phyloP scores from a whole-genome alignment of 306 rosid species.

The Sophora flavescens region DNA sequence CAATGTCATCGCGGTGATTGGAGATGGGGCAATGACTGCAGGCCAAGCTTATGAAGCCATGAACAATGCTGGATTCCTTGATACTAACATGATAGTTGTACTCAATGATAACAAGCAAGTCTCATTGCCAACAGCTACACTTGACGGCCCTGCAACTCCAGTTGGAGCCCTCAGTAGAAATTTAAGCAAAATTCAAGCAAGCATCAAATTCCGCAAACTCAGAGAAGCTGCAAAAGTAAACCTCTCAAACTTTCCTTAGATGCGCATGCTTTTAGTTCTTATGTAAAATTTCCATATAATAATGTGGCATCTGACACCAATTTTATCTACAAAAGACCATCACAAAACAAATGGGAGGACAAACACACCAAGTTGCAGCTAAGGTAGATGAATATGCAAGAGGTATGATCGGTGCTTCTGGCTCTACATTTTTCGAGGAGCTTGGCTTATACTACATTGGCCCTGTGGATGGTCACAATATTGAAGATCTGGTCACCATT shows the following conservation, averaged over 20 bases:
- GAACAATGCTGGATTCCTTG: conserved; percentile 86
- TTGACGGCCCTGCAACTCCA: conserved; percentile 84
- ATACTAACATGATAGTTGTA: conserved; percentile 65
- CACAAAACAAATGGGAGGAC: conserved; percentile 74
- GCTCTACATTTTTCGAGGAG: conserved; percentile 79
- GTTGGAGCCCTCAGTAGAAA: conserved; percentile 80
- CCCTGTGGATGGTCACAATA: conserved; percentile 80
- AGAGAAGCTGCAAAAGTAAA: conserved; percentile 82
- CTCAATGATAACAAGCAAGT: conserved; percentile 86
- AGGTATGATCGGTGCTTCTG: conserved; percentile 70
- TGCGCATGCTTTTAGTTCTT: conserved; percentile 19
- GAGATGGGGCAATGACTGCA: conserved; percentile 88
- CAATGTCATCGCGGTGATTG: conserved; percentile 73
- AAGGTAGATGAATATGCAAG: conserved; percentile 81
- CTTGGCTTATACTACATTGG: conserved; percentile 84
- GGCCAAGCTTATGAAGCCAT: conserved; percentile 90
- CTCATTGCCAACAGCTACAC: conserved; percentile 81
- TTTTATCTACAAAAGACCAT: conserved; percentile 51
- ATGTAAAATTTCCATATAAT: conserved; percentile 1
- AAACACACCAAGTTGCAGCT: conserved; percentile 75
- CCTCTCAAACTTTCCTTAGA: background rate
- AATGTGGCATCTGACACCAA: conserved; percentile 39
- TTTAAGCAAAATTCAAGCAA: conserved; percentile 75
- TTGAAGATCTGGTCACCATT: conserved; percentile 69
- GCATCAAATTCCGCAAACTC: conserved; percentile 67